A percentile compares a stretch with the other conserved stretches of the same genome.
These are phyloP conservation scores for Ustilago crameri DNA, from an alignment of 1,284 basidiomycete species.

Conservation along the genomic window DNA sequence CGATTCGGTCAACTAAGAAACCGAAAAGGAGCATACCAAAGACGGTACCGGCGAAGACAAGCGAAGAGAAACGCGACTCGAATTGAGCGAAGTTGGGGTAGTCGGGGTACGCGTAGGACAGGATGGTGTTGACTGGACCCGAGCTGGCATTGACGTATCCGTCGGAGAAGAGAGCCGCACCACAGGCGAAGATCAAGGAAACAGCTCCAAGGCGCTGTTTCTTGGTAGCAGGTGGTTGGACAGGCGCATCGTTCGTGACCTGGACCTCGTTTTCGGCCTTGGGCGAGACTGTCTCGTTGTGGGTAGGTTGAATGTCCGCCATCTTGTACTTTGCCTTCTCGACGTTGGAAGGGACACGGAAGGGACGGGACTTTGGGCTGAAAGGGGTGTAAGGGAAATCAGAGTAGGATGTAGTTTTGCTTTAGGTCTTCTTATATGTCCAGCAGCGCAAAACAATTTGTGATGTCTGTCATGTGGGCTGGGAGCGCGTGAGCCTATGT, in stretches of 20 bases:
- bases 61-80: constrained; percentile 53
- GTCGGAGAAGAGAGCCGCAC: constrained; percentile 62
- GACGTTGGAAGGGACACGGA: neutral
- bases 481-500: no score
- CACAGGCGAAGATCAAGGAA: constrained; percentile 62
- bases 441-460: no score
- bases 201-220: constrained; percentile 38
- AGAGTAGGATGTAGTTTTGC: no score
- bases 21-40: constrained; percentile 73
- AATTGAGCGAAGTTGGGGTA: constrained; percentile 33
- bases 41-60: constrained; percentile 72
- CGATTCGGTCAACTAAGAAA: constrained; percentile 78
- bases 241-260: constrained; percentile 7
- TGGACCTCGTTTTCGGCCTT: constrained; percentile 18
- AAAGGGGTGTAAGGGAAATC: neutral
- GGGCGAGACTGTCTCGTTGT: constrained; percentile 13
- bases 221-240: constrained; percentile 18
- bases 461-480: no score
- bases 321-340: constrained; percentile 4
- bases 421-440: constrained; percentile 4
- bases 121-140: constrained; percentile 55
- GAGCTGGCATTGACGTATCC: constrained; percentile 60
- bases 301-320: constrained; percentile 20
- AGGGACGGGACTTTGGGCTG: no score
- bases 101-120: constrained; percentile 46